Conservation (phyloP, 2,329 filamentous ascomycete species). For the Botryotinia calthae region DNA sequence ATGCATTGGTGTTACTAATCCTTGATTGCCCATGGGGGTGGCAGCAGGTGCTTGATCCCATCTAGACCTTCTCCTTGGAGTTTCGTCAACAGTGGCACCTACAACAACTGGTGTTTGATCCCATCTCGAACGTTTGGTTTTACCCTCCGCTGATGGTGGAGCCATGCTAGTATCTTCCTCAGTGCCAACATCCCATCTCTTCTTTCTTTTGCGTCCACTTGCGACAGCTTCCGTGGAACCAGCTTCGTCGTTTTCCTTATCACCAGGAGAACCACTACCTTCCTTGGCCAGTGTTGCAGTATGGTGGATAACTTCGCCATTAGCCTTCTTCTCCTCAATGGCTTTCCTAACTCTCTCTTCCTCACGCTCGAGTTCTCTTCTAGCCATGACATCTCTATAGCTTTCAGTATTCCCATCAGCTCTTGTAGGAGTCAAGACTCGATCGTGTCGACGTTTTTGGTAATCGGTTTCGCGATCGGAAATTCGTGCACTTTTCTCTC, state of each 20-base stretch:
- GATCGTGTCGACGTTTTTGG: slow-evolving; percentile 91
- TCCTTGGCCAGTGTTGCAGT: slow-evolving; percentile 69
- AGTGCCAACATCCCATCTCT: slow-evolving; percentile 86
- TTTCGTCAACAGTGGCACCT: slow-evolving; percentile 52
- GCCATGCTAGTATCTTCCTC: slow-evolving; percentile 53
- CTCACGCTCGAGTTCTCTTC: slow-evolving; percentile 86
- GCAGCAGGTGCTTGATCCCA: slow-evolving; percentile 90
- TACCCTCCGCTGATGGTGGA: slow-evolving; percentile 50
- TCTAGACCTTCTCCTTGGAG: slow-evolving; percentile 72
- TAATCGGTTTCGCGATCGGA: slow-evolving; percentile 94
- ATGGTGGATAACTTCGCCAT: slow-evolving; percentile 60
- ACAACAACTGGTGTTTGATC: slow-evolving; percentile 71
- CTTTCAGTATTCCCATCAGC: slow-evolving; percentile 78
- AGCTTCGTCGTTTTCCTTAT: slow-evolving; percentile 72
- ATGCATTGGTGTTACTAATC: slow-evolving; percentile 76
- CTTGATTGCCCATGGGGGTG: slow-evolving; percentile 69
- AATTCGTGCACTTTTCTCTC: slow-evolving; percentile 88
- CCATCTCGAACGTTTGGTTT: slow-evolving; percentile 74
- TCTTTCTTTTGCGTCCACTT: slow-evolving; percentile 77
- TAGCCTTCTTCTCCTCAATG: slow-evolving; percentile 68
- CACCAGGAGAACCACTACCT: slow-evolving; percentile 46
- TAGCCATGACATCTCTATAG: slow-evolving; percentile 88
- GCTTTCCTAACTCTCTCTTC: slow-evolving; percentile 80
- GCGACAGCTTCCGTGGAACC: slow-evolving; percentile 63
- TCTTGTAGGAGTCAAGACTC: slow-evolving; percentile 79